Conservation (phyloP, 164 flowering plant species). For the Santalum album region DNA sequence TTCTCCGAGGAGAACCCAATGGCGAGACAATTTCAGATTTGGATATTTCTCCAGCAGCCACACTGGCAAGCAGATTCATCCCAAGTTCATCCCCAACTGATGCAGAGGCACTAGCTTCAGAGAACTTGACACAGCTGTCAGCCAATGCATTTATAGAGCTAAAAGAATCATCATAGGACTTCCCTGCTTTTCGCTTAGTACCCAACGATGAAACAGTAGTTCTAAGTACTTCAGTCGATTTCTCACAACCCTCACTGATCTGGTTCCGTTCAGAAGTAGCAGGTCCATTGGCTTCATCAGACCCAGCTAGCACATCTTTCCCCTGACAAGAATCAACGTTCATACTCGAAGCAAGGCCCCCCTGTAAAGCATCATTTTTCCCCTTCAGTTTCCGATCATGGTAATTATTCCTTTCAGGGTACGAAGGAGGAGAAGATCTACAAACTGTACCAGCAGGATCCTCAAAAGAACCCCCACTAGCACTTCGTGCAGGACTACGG, state of each 20-base stretch:
- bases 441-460: constrained; percentile 29
- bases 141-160: constrained; percentile 54
- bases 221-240: constrained; percentile 11
- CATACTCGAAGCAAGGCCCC: background rate
- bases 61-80: constrained; percentile 2
- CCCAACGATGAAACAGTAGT: constrained; percentile 11
- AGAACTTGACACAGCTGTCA: constrained; percentile 48
- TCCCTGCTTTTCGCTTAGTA: background rate
- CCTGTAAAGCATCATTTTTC: background rate
- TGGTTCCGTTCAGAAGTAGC: background rate
- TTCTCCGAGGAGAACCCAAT: background rate
- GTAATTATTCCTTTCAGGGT: background rate
- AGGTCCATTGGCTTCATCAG: constrained; percentile 2
- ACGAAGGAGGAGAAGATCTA: constrained; percentile 21
- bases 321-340: background rate
- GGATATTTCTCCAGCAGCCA: constrained; percentile 3
- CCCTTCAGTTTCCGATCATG: background rate
- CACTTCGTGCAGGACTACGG: constrained; percentile 31
- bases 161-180: constrained; percentile 23
- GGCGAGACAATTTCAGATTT: background rate
- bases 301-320: background rate
- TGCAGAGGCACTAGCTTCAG: background rate
- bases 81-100: background rate
- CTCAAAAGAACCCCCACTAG: constrained; percentile 22
- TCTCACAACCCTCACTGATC: constrained; percentile 10